Evolutionary conservation across 768 basidiomycete genomes (phyloP), one percentile per base, ranked within the genome.

Genomic region (Roridomyces roridus): DNA sequence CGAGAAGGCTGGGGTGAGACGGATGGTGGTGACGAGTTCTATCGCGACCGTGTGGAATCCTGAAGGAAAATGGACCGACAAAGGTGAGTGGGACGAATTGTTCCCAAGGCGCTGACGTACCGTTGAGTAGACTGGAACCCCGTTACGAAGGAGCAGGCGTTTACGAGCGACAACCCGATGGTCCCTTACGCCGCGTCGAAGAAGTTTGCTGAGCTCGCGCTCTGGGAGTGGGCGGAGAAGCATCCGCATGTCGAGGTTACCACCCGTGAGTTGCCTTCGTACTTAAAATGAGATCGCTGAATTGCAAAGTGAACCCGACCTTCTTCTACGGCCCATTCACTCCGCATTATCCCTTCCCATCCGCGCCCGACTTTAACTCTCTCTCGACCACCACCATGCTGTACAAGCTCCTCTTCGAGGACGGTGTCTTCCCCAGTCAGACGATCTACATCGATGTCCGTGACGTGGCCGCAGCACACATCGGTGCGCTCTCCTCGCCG

Each of bases 61-160:
- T 0, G 25, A 41, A 1, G 48, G 46, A 2, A 57, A 64, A 3
- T 66, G 67, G 44, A 71, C 66, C 7, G 72, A 75, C 46, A 59
- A 70, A 59, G 70, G 74, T 71, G 51, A 40, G 57, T n/a, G n/a
- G n/a, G n/a, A n/a, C n/a, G n/a, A n/a, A n/a, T n/a, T n/a, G n/a
- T n/a, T n/a, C n/a, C n/a, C n/a, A n/a, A n/a, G n/a, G n/a, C n/a
- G n/a, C n/a, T n/a, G n/a, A n/a, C n/a, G n/a, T n/a, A n/a, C n/a
- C n/a, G n/a, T n/a, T n/a, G n/a, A n/a, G n/a, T 49, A 77, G 79
- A 75, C 51, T 76, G 74, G 76, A 74, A 67, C 47, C 66, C 69
- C 0, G 44, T 68, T 6, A 73, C 70, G 4, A 67, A 62, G 44
- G 72, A 76, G 50, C 53, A 70, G 18, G 72, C 69, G 2, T 31